phyloP scores from a whole-genome alignment of 1,284 basidiomycete genomes.

The Athelia sp. region DNA sequence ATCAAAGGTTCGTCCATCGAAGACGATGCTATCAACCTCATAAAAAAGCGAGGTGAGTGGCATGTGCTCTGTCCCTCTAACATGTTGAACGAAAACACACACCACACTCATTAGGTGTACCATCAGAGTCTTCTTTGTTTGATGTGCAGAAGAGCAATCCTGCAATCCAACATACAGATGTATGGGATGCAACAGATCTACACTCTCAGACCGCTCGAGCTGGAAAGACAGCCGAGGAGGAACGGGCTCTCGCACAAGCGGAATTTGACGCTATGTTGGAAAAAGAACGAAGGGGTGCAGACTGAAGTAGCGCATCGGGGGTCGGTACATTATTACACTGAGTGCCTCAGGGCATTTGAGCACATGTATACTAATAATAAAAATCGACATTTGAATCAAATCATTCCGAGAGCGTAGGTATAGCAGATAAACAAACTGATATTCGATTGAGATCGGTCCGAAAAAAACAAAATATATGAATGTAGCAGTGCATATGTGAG shows the following conservation, averaged over 20 bases:
- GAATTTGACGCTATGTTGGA: constrained; percentile 56
- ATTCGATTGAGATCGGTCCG: neutral
- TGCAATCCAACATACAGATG: neutral
- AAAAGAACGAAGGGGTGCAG: constrained; percentile 38
- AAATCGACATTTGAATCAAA: neutral
- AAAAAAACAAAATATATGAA: too few species aligned
- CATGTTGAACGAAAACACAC: constrained; percentile 1
- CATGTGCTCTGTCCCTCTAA: constrained; percentile 10
- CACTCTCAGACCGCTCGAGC: constrained; percentile 11
- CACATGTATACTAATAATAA: too few species aligned
- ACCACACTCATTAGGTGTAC: too few species aligned
- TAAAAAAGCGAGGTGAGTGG: constrained; percentile 1
- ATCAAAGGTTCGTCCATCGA: neutral
- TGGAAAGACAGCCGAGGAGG: constrained; percentile 10
- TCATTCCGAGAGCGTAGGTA: too few species aligned
- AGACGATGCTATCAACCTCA: neutral
- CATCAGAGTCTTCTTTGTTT: too few species aligned
- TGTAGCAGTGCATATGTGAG: too few species aligned
- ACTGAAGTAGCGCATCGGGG: too few species aligned
- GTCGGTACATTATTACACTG: too few species aligned
- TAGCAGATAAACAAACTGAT: neutral
- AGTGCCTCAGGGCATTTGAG: too few species aligned
- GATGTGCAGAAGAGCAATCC: too few species aligned
- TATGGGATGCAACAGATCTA: constrained; percentile 7
- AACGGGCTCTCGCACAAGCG: constrained; percentile 40